Evolutionary conservation across 768 basidiomycete species (phyloP).

Genomic region (Tulasnella sp.): DNA sequence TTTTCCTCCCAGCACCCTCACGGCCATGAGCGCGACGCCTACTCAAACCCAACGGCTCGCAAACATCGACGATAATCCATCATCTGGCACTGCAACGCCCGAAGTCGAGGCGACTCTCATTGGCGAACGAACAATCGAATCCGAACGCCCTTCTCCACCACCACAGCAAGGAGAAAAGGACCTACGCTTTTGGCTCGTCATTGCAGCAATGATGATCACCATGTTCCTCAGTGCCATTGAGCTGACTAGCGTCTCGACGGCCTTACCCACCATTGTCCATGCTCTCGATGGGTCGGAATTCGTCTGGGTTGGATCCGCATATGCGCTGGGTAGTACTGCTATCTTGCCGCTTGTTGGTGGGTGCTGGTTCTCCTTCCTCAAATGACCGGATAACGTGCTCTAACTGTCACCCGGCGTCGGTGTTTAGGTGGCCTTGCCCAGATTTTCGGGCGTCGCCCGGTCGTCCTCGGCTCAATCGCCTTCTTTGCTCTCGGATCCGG

Average conservation of each 20-base stretch:
- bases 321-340: constrained; percentile 30
- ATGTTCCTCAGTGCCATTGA: too few relatives aligned
- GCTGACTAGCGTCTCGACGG: constrained; percentile 24
- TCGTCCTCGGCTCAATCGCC: constrained; percentile 29
- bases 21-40: background rate
- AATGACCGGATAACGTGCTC: background rate
- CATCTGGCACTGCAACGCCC: background rate
- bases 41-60: background rate
- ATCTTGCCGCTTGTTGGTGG: constrained; percentile 30
- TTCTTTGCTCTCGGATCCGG: constrained; percentile 37
- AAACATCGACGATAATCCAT: background rate
- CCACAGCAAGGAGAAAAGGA: background rate
- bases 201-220: too few relatives aligned
- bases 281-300: constrained; percentile 20
- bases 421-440: constrained; percentile 28
- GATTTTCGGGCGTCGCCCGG: constrained; percentile 34
- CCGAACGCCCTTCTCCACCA: background rate
- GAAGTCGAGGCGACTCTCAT: background rate
- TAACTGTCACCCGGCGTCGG: background rate
- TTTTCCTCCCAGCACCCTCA: background rate
- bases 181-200: too few relatives aligned
- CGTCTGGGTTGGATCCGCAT: constrained; percentile 22
- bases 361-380: too few relatives aligned
- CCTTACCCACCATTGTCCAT: constrained; percentile 1
- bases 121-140: background rate